Conservation (phyloP, 208 protist genomes). For the Chromosphaera perkinsii region DNA sequence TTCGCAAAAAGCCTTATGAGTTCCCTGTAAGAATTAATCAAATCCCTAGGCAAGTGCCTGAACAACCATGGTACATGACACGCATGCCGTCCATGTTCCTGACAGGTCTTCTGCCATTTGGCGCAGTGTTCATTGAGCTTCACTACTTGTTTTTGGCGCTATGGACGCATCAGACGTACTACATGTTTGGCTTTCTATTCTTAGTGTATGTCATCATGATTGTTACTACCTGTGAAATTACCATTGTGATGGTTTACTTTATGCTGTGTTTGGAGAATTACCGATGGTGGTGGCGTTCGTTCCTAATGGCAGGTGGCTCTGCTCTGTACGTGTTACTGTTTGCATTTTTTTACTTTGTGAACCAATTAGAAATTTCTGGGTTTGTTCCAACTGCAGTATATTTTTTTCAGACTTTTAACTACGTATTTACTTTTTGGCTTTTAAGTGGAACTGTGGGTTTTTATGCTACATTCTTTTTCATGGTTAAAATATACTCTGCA, state of each 20-base stretch:
- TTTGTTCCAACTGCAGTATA: slow-evolving; percentile 41
- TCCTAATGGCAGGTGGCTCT: slow-evolving; percentile 75
- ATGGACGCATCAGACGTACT: slow-evolving; percentile 89
- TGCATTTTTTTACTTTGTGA: slow-evolving; percentile 75
- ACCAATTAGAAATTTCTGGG: slow-evolving; percentile 57
- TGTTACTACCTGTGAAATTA: slow-evolving; percentile 85
- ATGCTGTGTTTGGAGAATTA: slow-evolving; percentile 91
- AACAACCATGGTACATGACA: slow-evolving; percentile 74
- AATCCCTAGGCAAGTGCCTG: slow-evolving; percentile 79
- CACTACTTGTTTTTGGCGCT: slow-evolving; percentile 92
- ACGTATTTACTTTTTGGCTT: slow-evolving; percentile 48
- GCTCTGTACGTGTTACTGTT: slow-evolving; percentile 86
- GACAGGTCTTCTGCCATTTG: slow-evolving; percentile 87
- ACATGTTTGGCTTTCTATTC: slow-evolving; percentile 94
- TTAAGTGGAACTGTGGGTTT: slow-evolving; percentile 44
- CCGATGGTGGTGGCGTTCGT: slow-evolving; percentile 94
- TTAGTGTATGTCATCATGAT: slow-evolving; percentile 89
- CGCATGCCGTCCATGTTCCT: slow-evolving; percentile 57
- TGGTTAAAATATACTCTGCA: slow-evolving; percentile 23
- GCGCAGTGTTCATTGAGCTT: slow-evolving; percentile 92
- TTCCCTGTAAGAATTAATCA: slow-evolving; percentile 80
- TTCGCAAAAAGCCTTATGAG: slow-evolving; percentile 60
- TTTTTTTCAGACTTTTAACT: slow-evolving; percentile 59
- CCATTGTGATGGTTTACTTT: slow-evolving; percentile 94
- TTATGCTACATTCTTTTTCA: slow-evolving; percentile 16